phyloP scores from a whole-genome alignment of 139 green algal species.

The Microglena sp. region DNA sequence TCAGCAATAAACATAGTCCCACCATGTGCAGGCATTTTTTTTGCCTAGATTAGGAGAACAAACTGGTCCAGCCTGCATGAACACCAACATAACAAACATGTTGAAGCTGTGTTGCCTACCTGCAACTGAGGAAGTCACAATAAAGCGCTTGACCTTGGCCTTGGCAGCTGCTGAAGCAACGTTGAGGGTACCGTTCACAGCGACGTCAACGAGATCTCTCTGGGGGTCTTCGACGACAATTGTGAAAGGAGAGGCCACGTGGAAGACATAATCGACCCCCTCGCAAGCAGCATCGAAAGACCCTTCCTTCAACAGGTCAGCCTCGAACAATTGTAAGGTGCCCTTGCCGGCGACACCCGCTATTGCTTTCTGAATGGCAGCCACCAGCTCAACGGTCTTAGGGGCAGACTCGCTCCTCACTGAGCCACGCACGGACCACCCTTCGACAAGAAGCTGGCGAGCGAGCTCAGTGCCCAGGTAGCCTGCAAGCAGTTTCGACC shows the following conservation, averaged over 20 bases:
- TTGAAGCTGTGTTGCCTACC: too few species aligned
- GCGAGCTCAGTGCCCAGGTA: conserved; percentile 33
- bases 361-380: background rate
- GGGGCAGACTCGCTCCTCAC: conserved; percentile 1
- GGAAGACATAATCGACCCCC: conserved; percentile 56
- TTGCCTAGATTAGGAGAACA: too few species aligned
- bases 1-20: too few species aligned
- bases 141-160: conserved; percentile 34
- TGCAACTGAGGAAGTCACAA: conserved; percentile 57
- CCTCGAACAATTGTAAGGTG: background rate
- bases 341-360: background rate
- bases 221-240: conserved; percentile 11
- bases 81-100: too few species aligned
- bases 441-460: conserved; percentile 20
- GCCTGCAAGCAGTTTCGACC: conserved; percentile 2
- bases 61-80: too few species aligned
- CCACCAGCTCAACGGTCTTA: background rate
- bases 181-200: conserved; percentile 47
- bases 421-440: conserved; percentile 6
- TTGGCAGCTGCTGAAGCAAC: conserved; percentile 46
- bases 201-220: conserved; percentile 40
- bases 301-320: conserved; percentile 3
- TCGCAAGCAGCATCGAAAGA: conserved; percentile 32
- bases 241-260: conserved; percentile 59
- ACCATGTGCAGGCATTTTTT: too few species aligned